Evolutionary conservation across 371 early-diverging fungal genomes (phyloP).

Genomic region (Mucor indicus): DNA sequence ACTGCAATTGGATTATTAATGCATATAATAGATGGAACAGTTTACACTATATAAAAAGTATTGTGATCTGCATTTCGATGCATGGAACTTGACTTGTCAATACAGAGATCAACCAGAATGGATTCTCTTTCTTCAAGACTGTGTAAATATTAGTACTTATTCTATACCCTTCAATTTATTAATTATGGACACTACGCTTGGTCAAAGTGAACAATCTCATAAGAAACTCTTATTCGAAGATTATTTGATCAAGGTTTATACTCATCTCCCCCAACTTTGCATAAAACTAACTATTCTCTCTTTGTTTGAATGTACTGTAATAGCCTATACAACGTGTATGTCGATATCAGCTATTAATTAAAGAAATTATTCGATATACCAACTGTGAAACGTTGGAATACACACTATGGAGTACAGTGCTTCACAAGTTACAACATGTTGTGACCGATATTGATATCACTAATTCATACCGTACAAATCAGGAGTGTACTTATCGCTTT

Average conservation of each 20-base stretch:
- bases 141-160: slow-evolving; percentile 10
- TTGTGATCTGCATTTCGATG: slow-evolving; percentile 41
- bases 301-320: no score
- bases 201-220: slow-evolving; percentile 5
- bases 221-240: slow-evolving; percentile 43
- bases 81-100: slow-evolving; percentile 29
- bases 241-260: slow-evolving; percentile 42
- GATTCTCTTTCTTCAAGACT: slow-evolving; percentile 33
- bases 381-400: slow-evolving; percentile 22
- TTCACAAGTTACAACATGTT: slow-evolving; percentile 29
- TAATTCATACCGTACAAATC: slow-evolving; percentile 27
- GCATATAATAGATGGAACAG: slow-evolving; percentile 18
- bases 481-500: slow-evolving; percentile 36
- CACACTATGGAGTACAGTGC: slow-evolving; percentile 18
- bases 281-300: no score
- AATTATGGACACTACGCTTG: no score
- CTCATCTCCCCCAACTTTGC: no score
- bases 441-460: slow-evolving; percentile 35
- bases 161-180: no score
- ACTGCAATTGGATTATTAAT: no score
- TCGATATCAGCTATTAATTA: slow-evolving; percentile 41
- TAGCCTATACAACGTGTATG: slow-evolving; percentile 50
- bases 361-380: slow-evolving; percentile 41
- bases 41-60: slow-evolving; percentile 41
- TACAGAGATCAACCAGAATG: slow-evolving; percentile 46